A percentile compares a stretch with the other conserved stretches of the same genome.
Evolutionary conservation across 2,329 filamentous ascomycete species (phyloP).

Genomic region (Malbranchea cinnamomea): DNA sequence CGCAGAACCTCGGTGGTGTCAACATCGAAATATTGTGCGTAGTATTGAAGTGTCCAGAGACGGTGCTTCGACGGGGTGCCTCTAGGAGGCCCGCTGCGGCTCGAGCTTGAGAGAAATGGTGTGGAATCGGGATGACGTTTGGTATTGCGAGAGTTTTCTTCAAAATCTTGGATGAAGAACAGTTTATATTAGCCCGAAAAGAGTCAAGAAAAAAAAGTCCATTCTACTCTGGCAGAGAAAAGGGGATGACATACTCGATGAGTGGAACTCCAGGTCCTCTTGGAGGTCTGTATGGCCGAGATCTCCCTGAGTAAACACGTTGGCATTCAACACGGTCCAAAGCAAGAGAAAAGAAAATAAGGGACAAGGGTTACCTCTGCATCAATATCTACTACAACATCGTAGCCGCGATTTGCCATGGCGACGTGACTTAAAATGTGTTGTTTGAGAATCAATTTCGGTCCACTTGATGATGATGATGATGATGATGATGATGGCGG

Average conservation of each 20-base stretch:
- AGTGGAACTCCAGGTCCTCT: conserved; percentile 98
- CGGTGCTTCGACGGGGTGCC: conserved; percentile 56
- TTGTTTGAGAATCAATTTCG: too few species aligned
- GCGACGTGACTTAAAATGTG: too few species aligned
- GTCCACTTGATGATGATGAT: too few species aligned
- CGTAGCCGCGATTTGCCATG: conserved; percentile 80
- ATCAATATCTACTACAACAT: conserved; percentile 95
- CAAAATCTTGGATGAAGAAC: conserved; percentile 43
- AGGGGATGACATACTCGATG: conserved; percentile 43
- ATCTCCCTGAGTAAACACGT: conserved; percentile 52
- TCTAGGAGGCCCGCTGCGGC: conserved; percentile 25
- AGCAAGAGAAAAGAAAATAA: background rate
- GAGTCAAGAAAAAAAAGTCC: background rate
- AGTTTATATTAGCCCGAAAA: background rate
- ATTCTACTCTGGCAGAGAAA: conserved; percentile 2
- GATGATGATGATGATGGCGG: too few species aligned
- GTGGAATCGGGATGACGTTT: conserved; percentile 35
- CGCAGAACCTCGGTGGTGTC: conserved; percentile 80
- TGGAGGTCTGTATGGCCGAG: conserved; percentile 95
- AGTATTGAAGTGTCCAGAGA: conserved; percentile 87
- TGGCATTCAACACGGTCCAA: conserved; percentile 5
- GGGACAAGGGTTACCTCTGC: conserved; percentile 54
- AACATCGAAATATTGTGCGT: conserved; percentile 96
- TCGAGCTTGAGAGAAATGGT: conserved; percentile 32
- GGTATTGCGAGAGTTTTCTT: conserved; percentile 39